Percentiles rank a stretch among this genome's conserved stretches.
These are phyloP conservation scores for Suhomyces taliae DNA, from an alignment of 1,139 yeast genomes.

Conservation along the genomic window DNA sequence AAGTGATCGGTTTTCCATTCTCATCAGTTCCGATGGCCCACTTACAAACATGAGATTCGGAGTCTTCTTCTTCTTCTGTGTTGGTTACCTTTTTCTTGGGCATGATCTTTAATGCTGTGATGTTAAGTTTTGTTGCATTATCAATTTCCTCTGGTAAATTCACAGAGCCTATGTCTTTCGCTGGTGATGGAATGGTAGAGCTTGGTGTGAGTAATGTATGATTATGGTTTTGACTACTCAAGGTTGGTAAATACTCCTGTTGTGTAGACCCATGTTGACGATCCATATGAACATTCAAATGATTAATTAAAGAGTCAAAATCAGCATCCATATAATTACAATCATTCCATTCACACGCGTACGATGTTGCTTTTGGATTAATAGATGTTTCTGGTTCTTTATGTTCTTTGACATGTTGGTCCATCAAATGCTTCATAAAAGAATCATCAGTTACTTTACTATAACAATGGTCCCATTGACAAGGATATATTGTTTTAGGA, in stretches of 20 bases:
- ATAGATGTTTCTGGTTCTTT: slow-evolving; percentile 11
- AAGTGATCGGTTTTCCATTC: slow-evolving; percentile 38
- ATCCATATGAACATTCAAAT: slow-evolving; percentile 54
- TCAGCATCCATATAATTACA: slow-evolving; percentile 60
- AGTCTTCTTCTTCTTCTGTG: slow-evolving; percentile 10
- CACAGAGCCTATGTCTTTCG: neutral
- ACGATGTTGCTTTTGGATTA: slow-evolving; percentile 18
- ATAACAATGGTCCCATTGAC: slow-evolving; percentile 62
- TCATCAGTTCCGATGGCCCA: slow-evolving; percentile 43
- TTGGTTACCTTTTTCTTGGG: slow-evolving; percentile 24
- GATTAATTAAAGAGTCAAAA: slow-evolving; percentile 54
- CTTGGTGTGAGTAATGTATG: slow-evolving; percentile 18
- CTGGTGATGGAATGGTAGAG: slow-evolving; percentile 8
- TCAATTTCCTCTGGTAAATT: neutral
- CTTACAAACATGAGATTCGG: slow-evolving; percentile 38
- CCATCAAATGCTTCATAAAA: slow-evolving; percentile 57
- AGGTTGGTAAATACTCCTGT: slow-evolving; percentile 7
- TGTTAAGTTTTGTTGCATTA: slow-evolving; percentile 19
- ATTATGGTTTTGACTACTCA: slow-evolving; percentile 8
- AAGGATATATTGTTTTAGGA: slow-evolving; percentile 21
- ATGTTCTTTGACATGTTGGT: slow-evolving; percentile 51
- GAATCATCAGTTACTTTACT: slow-evolving; percentile 41
- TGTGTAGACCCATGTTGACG: slow-evolving; percentile 7
- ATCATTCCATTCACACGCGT: slow-evolving; percentile 71
- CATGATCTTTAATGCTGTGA: slow-evolving; percentile 36